phyloP scores from a whole-genome alignment of 73 alveolate species.

The Paraurostyla sp. region DNA sequence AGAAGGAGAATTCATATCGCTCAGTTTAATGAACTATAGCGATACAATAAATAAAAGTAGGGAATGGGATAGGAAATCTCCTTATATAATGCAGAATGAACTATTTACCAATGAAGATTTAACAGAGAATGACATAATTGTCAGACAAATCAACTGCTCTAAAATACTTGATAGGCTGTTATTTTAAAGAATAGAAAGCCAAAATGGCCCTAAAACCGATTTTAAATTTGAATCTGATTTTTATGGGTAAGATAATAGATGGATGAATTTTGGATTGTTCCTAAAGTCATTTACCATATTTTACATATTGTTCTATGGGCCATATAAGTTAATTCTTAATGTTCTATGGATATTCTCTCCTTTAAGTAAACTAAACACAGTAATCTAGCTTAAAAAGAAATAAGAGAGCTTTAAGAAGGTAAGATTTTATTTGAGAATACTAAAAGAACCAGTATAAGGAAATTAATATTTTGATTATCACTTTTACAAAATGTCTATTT shows the following conservation, averaged over 20 bases:
- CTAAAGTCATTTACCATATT: neutral
- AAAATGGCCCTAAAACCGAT: neutral
- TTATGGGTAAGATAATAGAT: constrained; percentile 20
- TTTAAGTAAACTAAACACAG: constrained; percentile 22
- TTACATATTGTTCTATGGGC: constrained; percentile 21
- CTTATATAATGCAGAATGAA: constrained; percentile 4
- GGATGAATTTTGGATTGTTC: neutral
- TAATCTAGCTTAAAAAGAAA: neutral
- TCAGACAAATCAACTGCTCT: constrained; percentile 56
- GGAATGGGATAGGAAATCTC: constrained; percentile 34
- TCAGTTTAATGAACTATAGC: constrained; percentile 45
- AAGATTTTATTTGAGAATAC: neutral
- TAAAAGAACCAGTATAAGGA: neutral
- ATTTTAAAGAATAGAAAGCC: neutral
- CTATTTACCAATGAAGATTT: constrained; percentile 16
- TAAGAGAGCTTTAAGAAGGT: neutral
- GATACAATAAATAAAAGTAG: constrained; percentile 31
- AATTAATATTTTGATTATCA: constrained; percentile 49
- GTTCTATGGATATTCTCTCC: neutral
- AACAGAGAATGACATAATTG: constrained; percentile 44
- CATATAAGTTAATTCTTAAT: neutral
- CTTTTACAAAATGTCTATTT: constrained; percentile 48
- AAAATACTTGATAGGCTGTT: constrained; percentile 46
- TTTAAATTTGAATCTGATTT: constrained; percentile 23
- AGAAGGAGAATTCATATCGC: constrained; percentile 58